Evolutionary conservation across 805 yeast genomes (phyloP).

Genomic region (Candida gorgasii): DNA sequence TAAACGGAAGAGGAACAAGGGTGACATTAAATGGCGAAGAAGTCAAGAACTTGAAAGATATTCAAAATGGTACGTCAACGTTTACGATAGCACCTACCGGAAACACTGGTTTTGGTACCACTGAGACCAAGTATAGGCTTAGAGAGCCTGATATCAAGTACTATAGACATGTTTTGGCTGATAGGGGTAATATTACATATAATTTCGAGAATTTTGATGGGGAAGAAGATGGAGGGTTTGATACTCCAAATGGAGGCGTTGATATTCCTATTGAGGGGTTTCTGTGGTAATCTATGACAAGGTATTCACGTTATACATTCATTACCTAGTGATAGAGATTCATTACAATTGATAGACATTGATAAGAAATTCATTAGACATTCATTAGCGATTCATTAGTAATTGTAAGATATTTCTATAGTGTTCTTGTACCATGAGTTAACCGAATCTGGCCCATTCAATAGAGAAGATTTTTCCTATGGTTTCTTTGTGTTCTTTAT

Average conservation of each 20-base stretch:
- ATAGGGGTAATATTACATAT: slow-evolving; percentile 21
- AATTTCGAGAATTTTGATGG: slow-evolving; percentile 15
- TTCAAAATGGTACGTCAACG: slow-evolving; percentile 33
- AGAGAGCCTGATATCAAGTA: slow-evolving; percentile 19
- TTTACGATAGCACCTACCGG: slow-evolving; percentile 26
- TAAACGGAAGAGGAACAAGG: slow-evolving; percentile 2
- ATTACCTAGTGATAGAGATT: too few relatives aligned
- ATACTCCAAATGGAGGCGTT: not conserved
- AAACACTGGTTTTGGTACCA: slow-evolving; percentile 30
- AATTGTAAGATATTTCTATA: too few relatives aligned
- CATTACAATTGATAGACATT: not conserved
- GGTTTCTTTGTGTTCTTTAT: slow-evolving; percentile 3
- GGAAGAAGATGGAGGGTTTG: slow-evolving; percentile 13
- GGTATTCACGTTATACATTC: too few relatives aligned
- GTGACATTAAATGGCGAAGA: not conserved
- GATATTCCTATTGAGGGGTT: too few relatives aligned
- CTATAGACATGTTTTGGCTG: slow-evolving; percentile 34
- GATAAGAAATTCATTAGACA: too few relatives aligned
- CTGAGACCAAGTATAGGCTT: slow-evolving; percentile 32
- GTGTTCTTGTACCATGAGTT: slow-evolving; percentile 5
- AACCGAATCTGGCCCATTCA: slow-evolving; percentile 98
- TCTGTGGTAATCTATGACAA: too few relatives aligned
- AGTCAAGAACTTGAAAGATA: not conserved
- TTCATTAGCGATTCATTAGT: too few relatives aligned
- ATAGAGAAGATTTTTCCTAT: slow-evolving; percentile 52